Conservation (phyloP, 306 rosid genomes). For the Medicago lupulina region DNA sequence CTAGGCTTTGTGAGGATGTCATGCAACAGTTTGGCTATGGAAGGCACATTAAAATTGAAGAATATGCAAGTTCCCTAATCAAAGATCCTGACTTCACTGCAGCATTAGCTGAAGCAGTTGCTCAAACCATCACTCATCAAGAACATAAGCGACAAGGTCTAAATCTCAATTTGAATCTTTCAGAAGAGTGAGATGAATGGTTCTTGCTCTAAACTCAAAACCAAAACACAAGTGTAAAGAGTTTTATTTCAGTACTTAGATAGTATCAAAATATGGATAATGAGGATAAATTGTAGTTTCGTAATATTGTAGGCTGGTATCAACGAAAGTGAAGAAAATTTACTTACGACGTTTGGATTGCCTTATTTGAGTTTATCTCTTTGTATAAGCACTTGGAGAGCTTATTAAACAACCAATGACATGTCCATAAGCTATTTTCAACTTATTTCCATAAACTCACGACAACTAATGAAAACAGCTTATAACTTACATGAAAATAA, state of each 20-base stretch:
- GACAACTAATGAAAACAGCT: too few relatives aligned
- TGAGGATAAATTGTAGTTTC: conserved; percentile 24
- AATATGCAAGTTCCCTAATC: conserved; percentile 53
- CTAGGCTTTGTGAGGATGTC: conserved; percentile 36
- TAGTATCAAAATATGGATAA: not conserved
- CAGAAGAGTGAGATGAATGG: conserved; percentile 16
- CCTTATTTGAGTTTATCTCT: too few relatives aligned
- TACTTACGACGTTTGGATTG: not conserved
- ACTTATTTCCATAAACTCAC: too few relatives aligned
- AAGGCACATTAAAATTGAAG: conserved; percentile 47
- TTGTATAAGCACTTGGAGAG: too few relatives aligned
- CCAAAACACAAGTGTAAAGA: conserved; percentile 23
- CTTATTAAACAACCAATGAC: too few relatives aligned
- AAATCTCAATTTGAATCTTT: conserved; percentile 43
- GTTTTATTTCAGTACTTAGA: not conserved
- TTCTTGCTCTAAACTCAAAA: conserved; percentile 14
- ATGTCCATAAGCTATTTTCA: too few relatives aligned
- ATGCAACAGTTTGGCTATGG: conserved; percentile 12
- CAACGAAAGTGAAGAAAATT: not conserved
- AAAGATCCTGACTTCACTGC: conserved; percentile 59
- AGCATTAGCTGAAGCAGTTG: conserved; percentile 73
- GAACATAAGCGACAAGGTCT: conserved; percentile 41
- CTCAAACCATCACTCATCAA: conserved; percentile 49
- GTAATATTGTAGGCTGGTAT: conserved; percentile 11
- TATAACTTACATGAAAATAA: too few relatives aligned